A percentile compares a stretch with the other conserved stretches of the same genome.
These are phyloP conservation scores for Neurospora sp. DNA, from an alignment of 495 filamentous ascomycete genomes.

Conservation along the genomic window DNA sequence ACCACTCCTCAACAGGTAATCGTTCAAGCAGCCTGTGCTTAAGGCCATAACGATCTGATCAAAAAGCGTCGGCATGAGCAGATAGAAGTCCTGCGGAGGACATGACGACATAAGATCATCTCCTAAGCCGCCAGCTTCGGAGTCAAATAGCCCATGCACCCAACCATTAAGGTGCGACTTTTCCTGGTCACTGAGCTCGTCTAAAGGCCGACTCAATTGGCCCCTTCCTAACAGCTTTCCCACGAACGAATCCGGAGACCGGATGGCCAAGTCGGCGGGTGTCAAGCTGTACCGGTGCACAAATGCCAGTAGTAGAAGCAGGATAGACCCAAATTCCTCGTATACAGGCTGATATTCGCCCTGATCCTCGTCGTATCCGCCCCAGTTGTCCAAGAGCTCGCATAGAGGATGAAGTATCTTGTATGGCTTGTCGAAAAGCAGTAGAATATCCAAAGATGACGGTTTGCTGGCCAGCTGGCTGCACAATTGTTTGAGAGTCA, in stretches of 20 bases:
- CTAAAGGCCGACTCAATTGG: constrained; percentile 47
- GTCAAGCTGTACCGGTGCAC: constrained; percentile 73
- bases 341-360: constrained; percentile 93
- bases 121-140: constrained; percentile 56
- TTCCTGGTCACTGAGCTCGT: constrained; percentile 60
- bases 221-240: constrained; percentile 62
- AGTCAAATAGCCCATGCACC: constrained; percentile 81
- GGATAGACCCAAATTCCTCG: constrained; percentile 86
- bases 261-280: constrained; percentile 54
- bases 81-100: constrained; percentile 86
- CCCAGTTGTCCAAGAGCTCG: constrained; percentile 76
- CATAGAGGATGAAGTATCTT: constrained; percentile 76
- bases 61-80: constrained; percentile 82
- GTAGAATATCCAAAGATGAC: constrained; percentile 68
- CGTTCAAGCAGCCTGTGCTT: constrained; percentile 54
- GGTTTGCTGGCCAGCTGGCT: constrained; percentile 69
- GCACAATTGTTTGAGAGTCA: constrained; percentile 80
- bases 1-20: constrained; percentile 76
- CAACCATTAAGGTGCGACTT: constrained; percentile 69
- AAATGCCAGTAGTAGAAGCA: constrained; percentile 73
- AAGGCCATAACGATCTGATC: constrained; percentile 73
- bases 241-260: constrained; percentile 58
- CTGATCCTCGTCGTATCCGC: constrained; percentile 79
- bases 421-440: constrained; percentile 71
- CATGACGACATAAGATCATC: constrained; percentile 90